Base-by-base conservation (phyloP, 192 early-diverging fungal species). In the Entrophospora sp. region DNA sequence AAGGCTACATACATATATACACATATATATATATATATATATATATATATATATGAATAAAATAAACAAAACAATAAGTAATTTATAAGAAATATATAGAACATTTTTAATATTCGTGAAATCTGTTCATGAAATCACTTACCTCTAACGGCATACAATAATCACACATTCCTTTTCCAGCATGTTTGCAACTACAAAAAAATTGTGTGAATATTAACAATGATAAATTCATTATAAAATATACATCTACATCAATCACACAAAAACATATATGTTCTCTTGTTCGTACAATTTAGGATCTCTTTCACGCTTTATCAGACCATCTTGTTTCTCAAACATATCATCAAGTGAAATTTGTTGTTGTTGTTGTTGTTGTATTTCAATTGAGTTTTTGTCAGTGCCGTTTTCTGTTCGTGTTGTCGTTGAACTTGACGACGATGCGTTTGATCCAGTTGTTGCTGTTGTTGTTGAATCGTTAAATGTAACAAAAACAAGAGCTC, bases 131-230 rank as follows among this genome's bases (percentile, higher is more conserved):
- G 25, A 27, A 9, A 31, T 10, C 8, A 58, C 18, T 67, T 72
- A 81, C 80, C 61, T 96, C 86, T 40, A 95, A 71, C 13, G 93
- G 93, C 82, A 90, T 83, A 67, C 93, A 95, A 68, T 95, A 93
- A 68, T 95, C 91, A 70, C 93, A 95, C 93, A 95, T 95, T 30
- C 90, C 93, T 34, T 86, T 77, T 10, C 64, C 49, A 24, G 85
- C 81, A 71, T 95, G 93, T 34, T 83, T 85, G 70, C 93, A 93
- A 68, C 90, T 89, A 72, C 9, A 58, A 40, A 27, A 16, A 27
- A 22, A 35, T 24, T 20, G 7, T 37, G 27, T 2, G 35, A 37
- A 56, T 16, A 32, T n/a, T n/a, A n/a, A n/a, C n/a, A n/a, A n/a
- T n/a, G n/a, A n/a, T n/a, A n/a, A n/a, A n/a, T n/a, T n/a, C n/a